Percentiles rank a stretch among this genome's conserved stretches.
Evolutionary conservation across 139 green algal species (phyloP).

Genomic region (Tetraselmis chui): DNA sequence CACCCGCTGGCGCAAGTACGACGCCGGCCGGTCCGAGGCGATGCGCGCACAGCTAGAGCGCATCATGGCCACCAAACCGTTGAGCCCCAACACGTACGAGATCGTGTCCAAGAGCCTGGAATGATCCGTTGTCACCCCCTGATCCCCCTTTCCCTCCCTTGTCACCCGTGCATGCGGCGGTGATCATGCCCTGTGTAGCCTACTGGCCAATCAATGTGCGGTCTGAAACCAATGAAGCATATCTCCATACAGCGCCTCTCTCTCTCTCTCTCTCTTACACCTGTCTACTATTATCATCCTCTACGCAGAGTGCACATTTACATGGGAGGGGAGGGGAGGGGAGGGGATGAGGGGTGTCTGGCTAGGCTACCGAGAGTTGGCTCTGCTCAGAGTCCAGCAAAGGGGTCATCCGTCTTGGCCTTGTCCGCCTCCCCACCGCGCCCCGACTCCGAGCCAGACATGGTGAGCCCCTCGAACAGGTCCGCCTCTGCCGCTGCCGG

Average conservation of each 20-base stretch:
- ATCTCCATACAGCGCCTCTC: too few relatives aligned
- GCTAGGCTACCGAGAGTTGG: too few relatives aligned
- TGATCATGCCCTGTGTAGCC: too few relatives aligned
- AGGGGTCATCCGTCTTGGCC: neutral
- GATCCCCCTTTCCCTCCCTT: neutral
- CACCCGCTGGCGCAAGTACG: conserved; percentile 45
- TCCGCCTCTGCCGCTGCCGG: neutral
- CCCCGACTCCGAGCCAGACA: neutral
- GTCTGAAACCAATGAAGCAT: too few relatives aligned
- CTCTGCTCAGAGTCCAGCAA: neutral
- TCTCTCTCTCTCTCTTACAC: too few relatives aligned
- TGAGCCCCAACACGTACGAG: conserved; percentile 91
- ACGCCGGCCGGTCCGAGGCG: conserved; percentile 22
- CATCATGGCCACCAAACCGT: conserved; percentile 55
- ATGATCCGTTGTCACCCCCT: neutral
- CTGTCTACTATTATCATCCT: too few relatives aligned
- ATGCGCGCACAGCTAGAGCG: conserved; percentile 58
- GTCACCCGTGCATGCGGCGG: too few relatives aligned
- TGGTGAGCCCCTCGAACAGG: neutral
- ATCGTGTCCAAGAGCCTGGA: conserved; percentile 80
- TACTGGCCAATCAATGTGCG: too few relatives aligned
- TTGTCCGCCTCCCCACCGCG: neutral
- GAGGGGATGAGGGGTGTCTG: too few relatives aligned
- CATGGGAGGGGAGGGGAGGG: too few relatives aligned
- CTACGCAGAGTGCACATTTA: too few relatives aligned